Base-by-base conservation (phyloP, 306 rosid species). In the Begonia peltatifolia region DNA sequence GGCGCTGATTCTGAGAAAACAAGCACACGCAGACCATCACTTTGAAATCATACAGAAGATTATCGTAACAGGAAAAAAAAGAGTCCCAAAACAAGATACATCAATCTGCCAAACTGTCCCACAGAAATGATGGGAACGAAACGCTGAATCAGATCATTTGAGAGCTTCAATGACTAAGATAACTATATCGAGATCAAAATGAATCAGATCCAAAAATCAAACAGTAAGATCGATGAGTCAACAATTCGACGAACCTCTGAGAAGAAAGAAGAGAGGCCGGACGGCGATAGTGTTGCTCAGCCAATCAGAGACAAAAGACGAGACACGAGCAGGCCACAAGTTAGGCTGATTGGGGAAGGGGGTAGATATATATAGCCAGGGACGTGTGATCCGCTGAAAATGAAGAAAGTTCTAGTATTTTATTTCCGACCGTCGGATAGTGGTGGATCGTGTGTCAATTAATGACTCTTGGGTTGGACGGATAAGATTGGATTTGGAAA, bases 361-460 rank as follows among this genome's bases (percentile, higher is more conserved):
- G 54, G 52, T 63, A 59, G 65, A 60, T 61, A 72, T 13, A 14
- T 17, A 17, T 17, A 17, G 18, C 18, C 18, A 60, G 52, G 9
- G 73, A 64, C 79, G 41, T 30, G 38, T 30, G 38, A 9, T 1
- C 71, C 56, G 3, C 4, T 0, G 41, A 16, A 47, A 42, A 46
- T 17, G 55, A 53, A 55, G 65, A 70, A 70, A 62, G 67, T 67
- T 77, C 72, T 63, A 56, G 74, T 57, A 42, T 10, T 52, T 66
- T 10, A 11, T 2, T 67, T 42, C 10, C 2, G 46, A 63, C 66
- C 77, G 74, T 78, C 11, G 16, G 74, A 77, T 77, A 30, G 38
- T 30, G 38, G 6, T 30, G 7, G 38, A 30, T 30, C 38, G 38
- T 30, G 38, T 7, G 38, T 5, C 8, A 30, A 7, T 30, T 30